Conservation (phyloP, 1,284 basidiomycete genomes). For the Phlebopus sp. region DNA sequence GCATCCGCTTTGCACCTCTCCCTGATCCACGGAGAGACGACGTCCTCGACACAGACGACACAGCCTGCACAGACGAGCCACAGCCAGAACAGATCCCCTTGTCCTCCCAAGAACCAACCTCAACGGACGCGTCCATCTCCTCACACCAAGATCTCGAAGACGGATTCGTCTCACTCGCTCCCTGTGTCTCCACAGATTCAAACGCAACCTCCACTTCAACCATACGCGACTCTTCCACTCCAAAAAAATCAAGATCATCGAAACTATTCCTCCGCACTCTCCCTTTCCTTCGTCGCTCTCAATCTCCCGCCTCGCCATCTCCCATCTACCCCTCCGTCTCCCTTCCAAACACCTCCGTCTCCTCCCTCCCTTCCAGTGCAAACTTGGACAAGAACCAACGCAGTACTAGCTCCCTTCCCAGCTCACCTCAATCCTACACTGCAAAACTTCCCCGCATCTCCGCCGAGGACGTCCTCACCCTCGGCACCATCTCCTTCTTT, state of each 20-base stretch:
- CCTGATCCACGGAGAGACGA: constrained; percentile 57
- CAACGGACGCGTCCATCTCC: background rate
- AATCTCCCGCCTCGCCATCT: constrained; percentile 34
- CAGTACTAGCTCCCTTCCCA: constrained; percentile 15
- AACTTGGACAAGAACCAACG: constrained; percentile 9
- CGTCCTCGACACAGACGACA: constrained; percentile 24
- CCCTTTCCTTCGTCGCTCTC: constrained; percentile 15
- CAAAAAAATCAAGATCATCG: constrained; percentile 26
- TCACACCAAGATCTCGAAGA: constrained; percentile 3
- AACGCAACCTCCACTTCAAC: constrained; percentile 23
- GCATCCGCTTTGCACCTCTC: constrained; percentile 75
- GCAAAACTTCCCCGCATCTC: constrained; percentile 30
- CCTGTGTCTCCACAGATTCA: constrained; percentile 23
- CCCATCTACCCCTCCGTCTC: constrained; percentile 11
- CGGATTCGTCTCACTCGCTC: constrained; percentile 14
- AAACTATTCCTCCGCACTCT: constrained; percentile 33
- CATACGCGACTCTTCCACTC: constrained; percentile 21
- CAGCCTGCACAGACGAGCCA: background rate
- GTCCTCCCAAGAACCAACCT: constrained; percentile 9
- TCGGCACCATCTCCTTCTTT: constrained; percentile 48
- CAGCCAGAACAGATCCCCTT: background rate
- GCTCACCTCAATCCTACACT: constrained; percentile 14
- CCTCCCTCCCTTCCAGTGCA: constrained; percentile 13
- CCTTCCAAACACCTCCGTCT: constrained; percentile 13
- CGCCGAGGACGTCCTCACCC: constrained; percentile 41